Evolutionary conservation across 371 early-diverging fungal species (phyloP), one percentile per base, ranked within the genome.

Genomic region (Mucor velutinosus): DNA sequence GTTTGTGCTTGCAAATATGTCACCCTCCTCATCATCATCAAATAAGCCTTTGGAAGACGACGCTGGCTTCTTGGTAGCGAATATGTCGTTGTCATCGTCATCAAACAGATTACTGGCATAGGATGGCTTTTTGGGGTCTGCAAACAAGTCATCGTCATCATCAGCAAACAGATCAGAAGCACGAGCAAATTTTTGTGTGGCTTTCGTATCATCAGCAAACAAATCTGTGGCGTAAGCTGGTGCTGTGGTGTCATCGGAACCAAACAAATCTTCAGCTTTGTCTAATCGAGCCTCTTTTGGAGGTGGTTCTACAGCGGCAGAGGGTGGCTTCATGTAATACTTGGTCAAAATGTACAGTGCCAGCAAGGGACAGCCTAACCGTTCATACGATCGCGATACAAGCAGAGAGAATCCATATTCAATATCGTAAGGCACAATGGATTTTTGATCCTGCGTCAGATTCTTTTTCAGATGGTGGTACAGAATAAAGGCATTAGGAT

Each of bases 401-500:
- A 78, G 73, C 17, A 87, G 81, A 0, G 89, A 82, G 21, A 92
- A 88, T 12, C 81, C 73, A 27, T 86, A 84, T 62, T 92, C 90
- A 33, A 77, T 39, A 8, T 62, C 58, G 29, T 73, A 71, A 1
- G 80, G 21, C 15, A 80, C 71, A 15, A 65, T 47, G 3, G 70
- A 12, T 11, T 33, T 51, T 33, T 69, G 66, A 8, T 67, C 69
- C 29, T 72, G 74, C 11, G 60, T 35, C 10, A 64, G 58, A 21
- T 81, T 81, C 23, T 84, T 69, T 45, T 86, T 86, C 64, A 96
- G 74, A 60, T 90, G 80, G 30, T 89, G 81, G 68, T 93, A 93
- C n/a, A 95, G 67, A 15, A 94, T 87, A 43, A 94, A 76, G 0
- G 95, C 79, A 51, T 90, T 87, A 1, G 96, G 94, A 65, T 96